Percentiles rank a stretch among this genome's conserved stretches.
Conservation (phyloP, 2,329 filamentous ascomycete genomes). For the Penicillium sp. region DNA sequence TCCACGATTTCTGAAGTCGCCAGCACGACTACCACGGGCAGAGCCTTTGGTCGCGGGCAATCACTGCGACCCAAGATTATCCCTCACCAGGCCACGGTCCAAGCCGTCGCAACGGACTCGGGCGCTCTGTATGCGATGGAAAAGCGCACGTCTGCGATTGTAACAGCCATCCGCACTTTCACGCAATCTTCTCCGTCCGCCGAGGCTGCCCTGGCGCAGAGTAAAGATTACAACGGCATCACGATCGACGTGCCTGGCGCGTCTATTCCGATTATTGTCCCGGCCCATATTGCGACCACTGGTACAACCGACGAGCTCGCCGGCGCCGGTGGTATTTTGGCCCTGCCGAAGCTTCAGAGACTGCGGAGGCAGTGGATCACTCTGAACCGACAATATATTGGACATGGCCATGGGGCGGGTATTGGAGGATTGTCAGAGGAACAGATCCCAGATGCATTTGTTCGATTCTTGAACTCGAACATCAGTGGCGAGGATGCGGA, state of each 20-base stretch:
- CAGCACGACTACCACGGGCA: constrained; percentile 27
- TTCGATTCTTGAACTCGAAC: constrained; percentile 46
- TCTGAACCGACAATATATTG: constrained; percentile 43
- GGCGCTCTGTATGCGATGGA: constrained; percentile 46
- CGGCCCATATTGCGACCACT: constrained; percentile 35
- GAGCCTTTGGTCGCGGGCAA: constrained; percentile 16
- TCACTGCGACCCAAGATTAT: constrained; percentile 30
- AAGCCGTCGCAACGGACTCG: constrained; percentile 39
- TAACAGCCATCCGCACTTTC: constrained; percentile 42
- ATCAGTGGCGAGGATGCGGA: constrained; percentile 32
- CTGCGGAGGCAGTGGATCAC: constrained; percentile 48
- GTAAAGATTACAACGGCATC: constrained; percentile 28
- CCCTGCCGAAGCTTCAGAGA: constrained; percentile 44
- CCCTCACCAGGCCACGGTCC: constrained; percentile 45
- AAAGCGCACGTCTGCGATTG: constrained; percentile 42
- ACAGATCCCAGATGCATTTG: constrained; percentile 45
- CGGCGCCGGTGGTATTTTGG: constrained; percentile 41
- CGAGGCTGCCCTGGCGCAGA: constrained; percentile 34
- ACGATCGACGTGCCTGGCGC: constrained; percentile 35
- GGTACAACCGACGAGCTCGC: constrained; percentile 44
- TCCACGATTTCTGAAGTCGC: constrained; percentile 26
- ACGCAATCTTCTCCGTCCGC: constrained; percentile 40
- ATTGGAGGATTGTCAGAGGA: constrained; percentile 33
- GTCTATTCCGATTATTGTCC: constrained; percentile 34
- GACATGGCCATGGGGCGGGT: constrained; percentile 34